phyloP scores from a whole-genome alignment of 768 basidiomycete genomes.

The Roridomyces roridus region DNA sequence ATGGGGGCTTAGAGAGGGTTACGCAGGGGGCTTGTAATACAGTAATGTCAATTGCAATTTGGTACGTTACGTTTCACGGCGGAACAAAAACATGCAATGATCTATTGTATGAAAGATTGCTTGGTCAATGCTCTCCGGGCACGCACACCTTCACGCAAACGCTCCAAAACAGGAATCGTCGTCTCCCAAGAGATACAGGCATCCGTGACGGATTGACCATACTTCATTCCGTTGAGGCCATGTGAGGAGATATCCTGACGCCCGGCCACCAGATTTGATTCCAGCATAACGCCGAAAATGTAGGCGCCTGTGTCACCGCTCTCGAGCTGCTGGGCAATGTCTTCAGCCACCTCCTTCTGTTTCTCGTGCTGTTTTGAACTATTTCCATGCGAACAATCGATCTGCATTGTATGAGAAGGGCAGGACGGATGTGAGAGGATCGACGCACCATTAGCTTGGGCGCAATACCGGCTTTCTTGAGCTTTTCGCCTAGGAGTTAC shows the following conservation, averaged over 20 bases:
- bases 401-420: conserved; percentile 48
- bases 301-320: conserved; percentile 69
- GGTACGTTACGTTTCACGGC: too few species aligned
- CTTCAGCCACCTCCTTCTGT: conserved; percentile 88
- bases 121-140: conserved; percentile 66
- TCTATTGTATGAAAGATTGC: conserved; percentile 20
- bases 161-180: conserved; percentile 82
- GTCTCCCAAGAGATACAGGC: conserved; percentile 91
- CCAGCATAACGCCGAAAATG: conserved; percentile 96
- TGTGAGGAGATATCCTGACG: conserved; percentile 81
- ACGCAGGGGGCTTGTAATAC: too few species aligned
- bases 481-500: conserved; percentile 73
- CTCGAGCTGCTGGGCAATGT: conserved; percentile 82
- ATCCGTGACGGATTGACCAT: conserved; percentile 89
- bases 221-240: conserved; percentile 75
- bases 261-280: conserved; percentile 89
- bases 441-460: conserved; percentile 84
- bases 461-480: conserved; percentile 78
- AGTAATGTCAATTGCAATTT: too few species aligned
- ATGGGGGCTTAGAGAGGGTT: too few species aligned
- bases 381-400: conserved; percentile 98
- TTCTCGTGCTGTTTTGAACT: conserved; percentile 89
- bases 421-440: neutral
- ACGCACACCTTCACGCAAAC: conserved; percentile 86
- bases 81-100: too few species aligned